A percentile compares a stretch with the other conserved stretches of the same genome.
These are phyloP conservation scores for Tephrocybe sp. DNA, from an alignment of 768 basidiomycete species.

Conservation along the genomic window DNA sequence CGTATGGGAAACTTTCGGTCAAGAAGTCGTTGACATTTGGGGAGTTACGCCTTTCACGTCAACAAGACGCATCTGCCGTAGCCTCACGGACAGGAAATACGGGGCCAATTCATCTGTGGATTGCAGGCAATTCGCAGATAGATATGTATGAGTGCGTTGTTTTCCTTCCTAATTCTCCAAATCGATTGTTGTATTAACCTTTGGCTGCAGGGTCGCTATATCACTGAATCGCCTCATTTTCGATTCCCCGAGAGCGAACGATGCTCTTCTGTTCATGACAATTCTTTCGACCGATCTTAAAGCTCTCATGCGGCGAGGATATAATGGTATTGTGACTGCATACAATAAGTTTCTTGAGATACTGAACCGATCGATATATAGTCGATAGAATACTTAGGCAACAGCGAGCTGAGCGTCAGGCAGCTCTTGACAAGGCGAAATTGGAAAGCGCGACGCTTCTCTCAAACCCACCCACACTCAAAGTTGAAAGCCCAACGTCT, in stretches of 20 bases:
- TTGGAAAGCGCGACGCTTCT: slow-evolving; percentile 29
- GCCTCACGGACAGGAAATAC: slow-evolving; percentile 46
- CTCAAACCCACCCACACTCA: slow-evolving; percentile 19
- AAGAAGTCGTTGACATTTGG: slow-evolving; percentile 60
- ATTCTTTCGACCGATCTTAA: slow-evolving; percentile 89
- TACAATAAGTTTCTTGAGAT: not conserved
- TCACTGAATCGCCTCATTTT: slow-evolving; percentile 81
- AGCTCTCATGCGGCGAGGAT: slow-evolving; percentile 78
- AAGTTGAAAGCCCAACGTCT: not conserved
- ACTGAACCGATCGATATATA: slow-evolving; percentile 23
- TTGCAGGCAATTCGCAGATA: slow-evolving; percentile 69
- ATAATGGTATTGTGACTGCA: slow-evolving; percentile 56
- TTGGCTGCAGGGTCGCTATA: slow-evolving; percentile 65
- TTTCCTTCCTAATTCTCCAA: not conserved
- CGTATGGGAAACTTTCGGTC: slow-evolving; percentile 61
- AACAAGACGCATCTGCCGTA: slow-evolving; percentile 72
- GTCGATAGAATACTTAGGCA: slow-evolving; percentile 90
- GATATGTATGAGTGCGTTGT: slow-evolving; percentile 89
- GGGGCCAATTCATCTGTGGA: slow-evolving; percentile 70
- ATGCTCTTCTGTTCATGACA: slow-evolving; percentile 88
- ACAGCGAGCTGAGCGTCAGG: slow-evolving; percentile 65
- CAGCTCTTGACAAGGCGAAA: slow-evolving; percentile 46
- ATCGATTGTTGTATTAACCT: not conserved
- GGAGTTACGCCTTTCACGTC: slow-evolving; percentile 44
- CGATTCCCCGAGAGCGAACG: slow-evolving; percentile 76